A percentile compares a stretch with the other conserved stretches of the same genome.
These are phyloP conservation scores for Cercospora zeina DNA, from an alignment of 2,329 filamentous ascomycete genomes.

Conservation along the genomic window DNA sequence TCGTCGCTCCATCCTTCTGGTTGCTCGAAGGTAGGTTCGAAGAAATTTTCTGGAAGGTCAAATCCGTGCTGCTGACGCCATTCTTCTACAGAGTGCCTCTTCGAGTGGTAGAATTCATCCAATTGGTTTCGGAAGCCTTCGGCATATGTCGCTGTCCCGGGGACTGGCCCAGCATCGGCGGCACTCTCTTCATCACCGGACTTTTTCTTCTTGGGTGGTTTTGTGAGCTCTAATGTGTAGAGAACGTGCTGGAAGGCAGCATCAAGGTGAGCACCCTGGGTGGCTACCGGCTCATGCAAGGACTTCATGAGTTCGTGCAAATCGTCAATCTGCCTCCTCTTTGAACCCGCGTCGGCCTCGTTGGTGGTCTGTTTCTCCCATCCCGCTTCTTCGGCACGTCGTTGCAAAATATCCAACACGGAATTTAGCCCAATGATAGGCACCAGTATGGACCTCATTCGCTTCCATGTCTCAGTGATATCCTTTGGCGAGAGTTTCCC, in stretches of 20 bases:
- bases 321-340: constrained; percentile 33
- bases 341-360: constrained; percentile 24
- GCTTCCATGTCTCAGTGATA: constrained; percentile 59
- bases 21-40: constrained; percentile 52
- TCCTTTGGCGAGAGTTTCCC: constrained; percentile 67
- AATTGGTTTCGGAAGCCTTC: constrained; percentile 56
- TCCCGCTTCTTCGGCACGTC: constrained; percentile 59
- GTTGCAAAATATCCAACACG: constrained; percentile 69
- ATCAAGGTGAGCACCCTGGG: constrained; percentile 63
- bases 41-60: constrained; percentile 53
- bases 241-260: constrained; percentile 65
- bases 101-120: constrained; percentile 56
- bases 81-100: constrained; percentile 57
- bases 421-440: constrained; percentile 67
- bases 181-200: constrained; percentile 43
- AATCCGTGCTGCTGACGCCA: constrained; percentile 53
- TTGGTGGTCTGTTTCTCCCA: constrained; percentile 43
- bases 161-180: constrained; percentile 47
- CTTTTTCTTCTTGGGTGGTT: constrained; percentile 36
- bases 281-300: constrained; percentile 66
- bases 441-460: constrained; percentile 63
- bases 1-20: constrained; percentile 40
- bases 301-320: constrained; percentile 69
- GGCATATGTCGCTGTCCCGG: constrained; percentile 62
- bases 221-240: constrained; percentile 55